These are phyloP conservation scores for Lecanoromycetidae sp. DNA, from an alignment of 2,329 filamentous ascomycete species.

Conservation along the genomic window DNA sequence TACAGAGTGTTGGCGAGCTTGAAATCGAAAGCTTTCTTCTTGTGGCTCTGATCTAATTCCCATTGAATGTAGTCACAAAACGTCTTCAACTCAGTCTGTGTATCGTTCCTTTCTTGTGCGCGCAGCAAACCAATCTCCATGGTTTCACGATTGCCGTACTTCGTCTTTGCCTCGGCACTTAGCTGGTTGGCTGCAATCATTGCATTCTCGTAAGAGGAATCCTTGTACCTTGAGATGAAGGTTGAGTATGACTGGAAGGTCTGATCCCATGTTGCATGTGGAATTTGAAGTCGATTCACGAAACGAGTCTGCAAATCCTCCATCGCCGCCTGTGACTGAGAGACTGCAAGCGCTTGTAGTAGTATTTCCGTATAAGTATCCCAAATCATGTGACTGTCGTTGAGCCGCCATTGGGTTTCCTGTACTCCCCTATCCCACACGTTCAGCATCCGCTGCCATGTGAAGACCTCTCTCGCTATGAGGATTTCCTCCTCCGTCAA, in stretches of 20 bases:
- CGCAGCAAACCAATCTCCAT: conserved; percentile 43
- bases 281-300: conserved; percentile 42
- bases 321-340: conserved; percentile 37
- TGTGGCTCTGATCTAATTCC: conserved; percentile 57
- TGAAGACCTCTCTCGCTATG: conserved; percentile 48
- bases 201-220: conserved; percentile 43
- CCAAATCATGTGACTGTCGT: conserved; percentile 51
- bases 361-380: conserved; percentile 46
- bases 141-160: conserved; percentile 40
- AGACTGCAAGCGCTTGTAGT: conserved; percentile 39
- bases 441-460: conserved; percentile 41
- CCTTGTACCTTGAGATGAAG: conserved; percentile 45
- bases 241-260: conserved; percentile 49
- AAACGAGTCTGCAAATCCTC: conserved; percentile 40
- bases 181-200: conserved; percentile 44
- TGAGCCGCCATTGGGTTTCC: conserved; percentile 48
- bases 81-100: conserved; percentile 39
- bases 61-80: conserved; percentile 67
- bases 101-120: conserved; percentile 41
- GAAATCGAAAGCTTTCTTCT: conserved; percentile 42
- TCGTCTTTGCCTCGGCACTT: conserved; percentile 41
- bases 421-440: conserved; percentile 45
- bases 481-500: conserved; percentile 46
- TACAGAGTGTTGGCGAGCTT: conserved; percentile 53
- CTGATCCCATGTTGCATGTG: conserved; percentile 48